A percentile compares a stretch with the other conserved stretches of the same genome.
phyloP scores from a whole-genome alignment of 768 basidiomycete genomes.

The Xanthoconium stramineum region DNA sequence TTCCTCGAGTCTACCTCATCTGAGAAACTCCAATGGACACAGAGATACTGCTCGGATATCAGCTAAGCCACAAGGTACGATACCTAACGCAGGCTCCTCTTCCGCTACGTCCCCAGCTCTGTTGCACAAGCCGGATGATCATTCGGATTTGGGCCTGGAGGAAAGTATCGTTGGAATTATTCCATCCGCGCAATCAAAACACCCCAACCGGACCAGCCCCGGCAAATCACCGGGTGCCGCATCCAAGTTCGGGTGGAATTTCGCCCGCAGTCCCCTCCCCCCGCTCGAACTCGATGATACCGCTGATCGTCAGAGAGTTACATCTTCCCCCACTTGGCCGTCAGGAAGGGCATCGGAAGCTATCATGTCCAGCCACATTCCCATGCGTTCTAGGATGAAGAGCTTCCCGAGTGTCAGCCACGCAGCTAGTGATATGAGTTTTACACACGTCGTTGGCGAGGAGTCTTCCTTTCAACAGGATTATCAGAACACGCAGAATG shows the following conservation, averaged over 20 bases:
- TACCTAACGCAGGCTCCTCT: neutral
- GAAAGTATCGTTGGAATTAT: neutral
- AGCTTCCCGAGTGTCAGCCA: conserved; percentile 16
- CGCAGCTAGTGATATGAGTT: conserved; percentile 17
- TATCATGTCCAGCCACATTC: conserved; percentile 39
- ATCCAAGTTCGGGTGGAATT: conserved; percentile 39
- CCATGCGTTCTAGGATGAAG: conserved; percentile 41
- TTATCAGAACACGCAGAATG: conserved; percentile 26
- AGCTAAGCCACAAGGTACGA: neutral
- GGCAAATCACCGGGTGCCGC: conserved; percentile 19
- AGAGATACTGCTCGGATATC: conserved; percentile 1
- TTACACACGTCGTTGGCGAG: conserved; percentile 23
- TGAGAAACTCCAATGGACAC: conserved; percentile 8
- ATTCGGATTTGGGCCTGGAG: neutral
- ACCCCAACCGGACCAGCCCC: conserved; percentile 3
- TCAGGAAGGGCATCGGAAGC: conserved; percentile 24
- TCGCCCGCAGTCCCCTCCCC: conserved; percentile 37
- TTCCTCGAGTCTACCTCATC: conserved; percentile 17
- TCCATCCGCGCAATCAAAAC: neutral
- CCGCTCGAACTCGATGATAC: conserved; percentile 37
- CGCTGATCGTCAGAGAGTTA: conserved; percentile 13
- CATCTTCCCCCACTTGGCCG: conserved; percentile 27
- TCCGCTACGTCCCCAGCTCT: neutral
- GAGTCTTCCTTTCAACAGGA: conserved; percentile 24
- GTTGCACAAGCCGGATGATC: conserved; percentile 5